Conservation (phyloP, 352 stramenopile genomes). For the Phytopythium oedochilum region DNA sequence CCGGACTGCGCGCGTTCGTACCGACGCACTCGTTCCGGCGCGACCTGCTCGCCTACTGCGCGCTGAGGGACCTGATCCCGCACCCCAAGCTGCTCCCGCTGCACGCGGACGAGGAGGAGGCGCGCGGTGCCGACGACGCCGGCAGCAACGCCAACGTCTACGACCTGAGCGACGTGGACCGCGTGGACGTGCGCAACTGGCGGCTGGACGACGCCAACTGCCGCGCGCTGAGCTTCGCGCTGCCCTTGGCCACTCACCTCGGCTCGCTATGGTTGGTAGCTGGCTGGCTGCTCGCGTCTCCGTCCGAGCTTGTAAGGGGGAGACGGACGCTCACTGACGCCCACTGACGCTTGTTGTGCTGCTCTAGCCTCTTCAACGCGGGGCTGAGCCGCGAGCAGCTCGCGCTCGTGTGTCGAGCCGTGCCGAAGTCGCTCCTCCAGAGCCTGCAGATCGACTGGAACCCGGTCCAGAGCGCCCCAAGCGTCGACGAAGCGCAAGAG, state of each 20-base stretch:
- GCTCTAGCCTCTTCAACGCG: conserved; percentile 57
- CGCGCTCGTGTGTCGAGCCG: conserved; percentile 34
- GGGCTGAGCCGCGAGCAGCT: conserved; percentile 46
- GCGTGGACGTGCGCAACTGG: conserved; percentile 58
- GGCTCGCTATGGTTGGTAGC: conserved; percentile 54
- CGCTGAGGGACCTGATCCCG: conserved; percentile 39
- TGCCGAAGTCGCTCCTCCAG: conserved; percentile 48
- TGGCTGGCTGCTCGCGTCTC: no score
- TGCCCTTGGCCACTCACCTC: conserved; percentile 37
- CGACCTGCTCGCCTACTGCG: conserved; percentile 62
- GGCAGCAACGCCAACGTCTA: conserved; percentile 26
- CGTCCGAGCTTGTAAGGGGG: no score
- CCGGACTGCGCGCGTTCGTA: conserved; percentile 15
- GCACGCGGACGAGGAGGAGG: conserved; percentile 58
- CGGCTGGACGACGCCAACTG: conserved; percentile 57
- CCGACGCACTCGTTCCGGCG: conserved; percentile 40
- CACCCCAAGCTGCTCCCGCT: conserved; percentile 62
- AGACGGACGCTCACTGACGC: no score
- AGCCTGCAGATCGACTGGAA: conserved; percentile 75
- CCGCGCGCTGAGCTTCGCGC: conserved; percentile 45
- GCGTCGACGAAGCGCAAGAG: background rate
- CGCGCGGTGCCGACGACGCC: conserved; percentile 23
- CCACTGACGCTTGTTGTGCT: background rate
- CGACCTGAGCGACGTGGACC: conserved; percentile 58
- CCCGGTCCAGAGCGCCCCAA: background rate